Evolutionary conservation across 108 stramenopile genomes (phyloP), one percentile per base, ranked within the genome.

Genomic region (Cylindrotheca closterium): DNA sequence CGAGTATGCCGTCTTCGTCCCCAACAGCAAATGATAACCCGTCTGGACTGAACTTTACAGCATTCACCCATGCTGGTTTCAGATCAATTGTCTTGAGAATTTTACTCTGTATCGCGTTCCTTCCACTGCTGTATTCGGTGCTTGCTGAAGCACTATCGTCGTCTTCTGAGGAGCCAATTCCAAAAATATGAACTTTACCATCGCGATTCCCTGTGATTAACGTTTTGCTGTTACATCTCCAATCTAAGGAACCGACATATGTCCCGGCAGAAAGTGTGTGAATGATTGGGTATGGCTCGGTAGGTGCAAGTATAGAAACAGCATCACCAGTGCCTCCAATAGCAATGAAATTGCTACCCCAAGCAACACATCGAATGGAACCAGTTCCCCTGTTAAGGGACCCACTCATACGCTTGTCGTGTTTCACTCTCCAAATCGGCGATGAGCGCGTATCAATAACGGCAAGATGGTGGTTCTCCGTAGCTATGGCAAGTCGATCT

Each of bases 391-490:
- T 77, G 29, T 64, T 73, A 45, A 51, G 50, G 30, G 66, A 70
- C 32, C 32, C 31, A 30, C 70, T 64, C 22, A 80, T 71, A 1
- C 79, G 68, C 23, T 65, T 48, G 42, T 88, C 87, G 58, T 88
- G 78, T 45, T 65, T 46, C 3, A 88, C 81, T 51, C 77, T 62
- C 87, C 87, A 88, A 19, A 85, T 68, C 0, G 80, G 32, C 10
- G 74, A 80, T 2, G 72, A 29, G 7, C 34, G 63, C 12, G 84
- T 80, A 17, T 85, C 87, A 1, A 85, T 72, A 30, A 88, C 69
- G 2, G 87, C 77, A 4, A 88, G 48, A 59, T 76, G 68, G 68
- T 85, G 87, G 59, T 88, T 88, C 56, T 88, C 84, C 3, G 87
- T 85, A 21, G 78, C 87, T 51, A 88, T 57, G 8, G 87, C 87